Conservation (phyloP, 2,329 filamentous ascomycete species). For the Phialophora tarda region DNA sequence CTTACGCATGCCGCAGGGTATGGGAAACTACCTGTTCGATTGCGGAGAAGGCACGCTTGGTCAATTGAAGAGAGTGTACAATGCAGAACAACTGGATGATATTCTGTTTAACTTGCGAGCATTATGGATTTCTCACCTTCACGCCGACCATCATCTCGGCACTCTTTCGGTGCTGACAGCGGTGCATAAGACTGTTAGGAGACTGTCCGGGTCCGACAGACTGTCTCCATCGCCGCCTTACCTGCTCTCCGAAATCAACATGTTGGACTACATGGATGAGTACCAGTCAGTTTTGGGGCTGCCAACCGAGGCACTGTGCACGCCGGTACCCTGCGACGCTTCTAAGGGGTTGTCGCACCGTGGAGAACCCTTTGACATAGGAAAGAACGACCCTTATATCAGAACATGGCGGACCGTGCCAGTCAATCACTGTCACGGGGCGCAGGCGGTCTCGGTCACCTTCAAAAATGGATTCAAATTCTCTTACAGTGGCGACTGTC, state of each 20-base stretch:
- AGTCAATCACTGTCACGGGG: conserved; percentile 79
- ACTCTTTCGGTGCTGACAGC: conserved; percentile 71
- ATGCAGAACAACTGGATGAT: conserved; percentile 66
- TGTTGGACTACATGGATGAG: conserved; percentile 78
- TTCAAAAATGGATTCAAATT: conserved; percentile 82
- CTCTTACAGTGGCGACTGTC: conserved; percentile 92
- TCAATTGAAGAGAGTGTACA: conserved; percentile 77
- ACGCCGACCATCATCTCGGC: conserved; percentile 95
- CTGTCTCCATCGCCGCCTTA: conserved; percentile 42
- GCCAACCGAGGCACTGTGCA: conserved; percentile 44
- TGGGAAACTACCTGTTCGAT: conserved; percentile 89
- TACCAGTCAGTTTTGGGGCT: conserved; percentile 65
- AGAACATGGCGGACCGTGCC: conserved; percentile 65
- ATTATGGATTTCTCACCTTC: conserved; percentile 93
- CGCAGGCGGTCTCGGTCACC: conserved; percentile 77
- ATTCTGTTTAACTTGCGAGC: conserved; percentile 78
- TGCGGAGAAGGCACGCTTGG: conserved; percentile 91
- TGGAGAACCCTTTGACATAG: conserved; percentile 29
- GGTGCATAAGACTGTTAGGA: conserved; percentile 15
- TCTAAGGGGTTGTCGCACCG: conserved; percentile 27
- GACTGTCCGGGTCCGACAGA: conserved; percentile 9
- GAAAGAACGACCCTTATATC: conserved; percentile 28
- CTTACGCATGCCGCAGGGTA: conserved; percentile 74
- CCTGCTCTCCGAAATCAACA: conserved; percentile 71
- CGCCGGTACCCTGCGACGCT: conserved; percentile 56